Evolutionary conservation across 306 rosid genomes (phyloP).

Genomic region (Quercus berberidifolia): DNA sequence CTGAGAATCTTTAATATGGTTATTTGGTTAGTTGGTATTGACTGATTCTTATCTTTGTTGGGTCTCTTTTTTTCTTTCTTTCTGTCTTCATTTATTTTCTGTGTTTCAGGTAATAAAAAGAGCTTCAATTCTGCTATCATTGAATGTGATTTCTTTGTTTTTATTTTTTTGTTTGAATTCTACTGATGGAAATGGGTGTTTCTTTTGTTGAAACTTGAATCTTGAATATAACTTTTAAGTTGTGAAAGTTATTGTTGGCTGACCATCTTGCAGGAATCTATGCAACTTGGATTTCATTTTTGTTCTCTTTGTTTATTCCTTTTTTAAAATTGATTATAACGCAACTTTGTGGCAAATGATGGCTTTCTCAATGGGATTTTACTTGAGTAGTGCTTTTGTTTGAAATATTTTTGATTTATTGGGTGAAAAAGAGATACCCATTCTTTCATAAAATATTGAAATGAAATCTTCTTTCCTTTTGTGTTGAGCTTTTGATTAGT

Average conservation of each 20-base stretch:
- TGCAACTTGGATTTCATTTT: slow-evolving; percentile 6
- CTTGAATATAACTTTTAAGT: not conserved
- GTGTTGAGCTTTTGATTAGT: slow-evolving; percentile 1
- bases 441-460: slow-evolving; percentile 5
- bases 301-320: not conserved
- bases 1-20: slow-evolving; percentile 44
- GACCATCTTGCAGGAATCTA: slow-evolving; percentile 18
- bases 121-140: not conserved
- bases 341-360: slow-evolving; percentile 10
- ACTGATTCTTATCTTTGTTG: not conserved
- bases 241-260: not conserved
- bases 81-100: slow-evolving; percentile 1
- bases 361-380: slow-evolving; percentile 8
- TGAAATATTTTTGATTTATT: slow-evolving; percentile 18
- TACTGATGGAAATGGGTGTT: not conserved
- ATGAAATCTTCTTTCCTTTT: not conserved
- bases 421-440: slow-evolving; percentile 7
- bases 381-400: slow-evolving; percentile 6
- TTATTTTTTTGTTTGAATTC: not conserved
- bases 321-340: slow-evolving; percentile 7
- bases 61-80: not conserved
- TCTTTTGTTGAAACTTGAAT: slow-evolving; percentile 11
- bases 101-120: slow-evolving; percentile 13
- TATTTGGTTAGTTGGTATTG: slow-evolving; percentile 9
- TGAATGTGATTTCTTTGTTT: not conserved